A percentile compares a stretch with the other conserved stretches of the same genome.
Evolutionary conservation across 139 green algal species (phyloP).

Genomic region (Micractinium sp.): DNA sequence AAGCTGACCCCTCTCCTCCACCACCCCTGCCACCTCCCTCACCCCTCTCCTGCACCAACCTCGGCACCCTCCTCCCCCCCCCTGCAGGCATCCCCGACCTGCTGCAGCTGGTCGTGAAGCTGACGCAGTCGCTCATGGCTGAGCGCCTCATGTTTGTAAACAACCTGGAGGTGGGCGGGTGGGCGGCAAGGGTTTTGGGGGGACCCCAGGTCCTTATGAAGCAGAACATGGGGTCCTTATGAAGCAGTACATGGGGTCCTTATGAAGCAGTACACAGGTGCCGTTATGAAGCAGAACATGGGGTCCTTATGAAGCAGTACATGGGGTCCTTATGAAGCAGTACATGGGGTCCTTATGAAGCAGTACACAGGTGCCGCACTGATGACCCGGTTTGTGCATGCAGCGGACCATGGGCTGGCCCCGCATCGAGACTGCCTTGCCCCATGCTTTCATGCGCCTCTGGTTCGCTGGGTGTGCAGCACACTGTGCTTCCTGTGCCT

Average conservation of each 20-base stretch:
- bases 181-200: no score
- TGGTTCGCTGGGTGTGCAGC: background rate
- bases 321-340: no score
- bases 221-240: background rate
- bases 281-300: no score
- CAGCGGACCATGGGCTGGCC: no score
- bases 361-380: no score
- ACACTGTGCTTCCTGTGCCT: background rate
- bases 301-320: no score
- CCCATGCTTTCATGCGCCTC: no score
- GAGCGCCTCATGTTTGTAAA: constrained; percentile 94
- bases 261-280: no score
- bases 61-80: background rate
- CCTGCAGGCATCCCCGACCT: constrained; percentile 83
- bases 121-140: constrained; percentile 93
- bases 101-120: constrained; percentile 92
- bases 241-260: no score
- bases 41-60: background rate
- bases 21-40: background rate
- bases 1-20: background rate
- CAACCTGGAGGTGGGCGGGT: constrained; percentile 69
- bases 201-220: background rate
- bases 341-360: no score
- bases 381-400: no score
- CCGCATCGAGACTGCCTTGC: no score